Evolutionary conservation across 2,329 filamentous ascomycete genomes (phyloP).

Genomic region (Cladorrhinum sp.): DNA sequence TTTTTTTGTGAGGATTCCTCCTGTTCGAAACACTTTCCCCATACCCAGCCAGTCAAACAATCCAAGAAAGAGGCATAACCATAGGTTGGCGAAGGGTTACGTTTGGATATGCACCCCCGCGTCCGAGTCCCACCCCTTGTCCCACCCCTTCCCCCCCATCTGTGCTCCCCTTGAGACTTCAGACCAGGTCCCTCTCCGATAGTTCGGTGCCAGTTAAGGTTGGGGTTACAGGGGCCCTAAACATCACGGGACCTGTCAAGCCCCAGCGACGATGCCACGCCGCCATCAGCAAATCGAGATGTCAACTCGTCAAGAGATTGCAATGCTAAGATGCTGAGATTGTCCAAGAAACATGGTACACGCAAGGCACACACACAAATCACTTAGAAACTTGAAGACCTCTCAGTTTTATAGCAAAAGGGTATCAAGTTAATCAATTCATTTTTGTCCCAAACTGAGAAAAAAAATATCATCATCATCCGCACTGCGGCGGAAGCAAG

Average conservation of each 20-base stretch:
- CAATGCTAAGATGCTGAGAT: neutral
- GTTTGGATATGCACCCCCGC: neutral
- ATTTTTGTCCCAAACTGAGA: slow-evolving; percentile 19
- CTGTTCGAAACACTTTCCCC: slow-evolving; percentile 3
- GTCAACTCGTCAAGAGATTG: neutral
- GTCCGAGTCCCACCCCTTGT: neutral
- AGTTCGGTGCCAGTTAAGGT: neutral
- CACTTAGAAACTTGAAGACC: slow-evolving; percentile 10
- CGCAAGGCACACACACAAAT: slow-evolving; percentile 1
- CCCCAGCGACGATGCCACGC: neutral
- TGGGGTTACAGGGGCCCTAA: neutral
- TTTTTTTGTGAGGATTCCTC: no score
- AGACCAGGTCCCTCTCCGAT: no score
- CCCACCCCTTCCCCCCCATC: no score
- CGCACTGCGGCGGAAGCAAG: slow-evolving; percentile 27
- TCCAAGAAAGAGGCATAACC: neutral
- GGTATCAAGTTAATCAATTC: slow-evolving; percentile 25
- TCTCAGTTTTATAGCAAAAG: slow-evolving; percentile 11
- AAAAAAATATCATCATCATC: slow-evolving; percentile 17
- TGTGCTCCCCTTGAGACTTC: no score
- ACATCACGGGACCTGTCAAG: neutral
- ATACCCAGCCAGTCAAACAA: neutral
- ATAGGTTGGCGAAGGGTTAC: neutral
- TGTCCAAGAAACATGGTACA: neutral
- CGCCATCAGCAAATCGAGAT: neutral